These are phyloP conservation scores for Penicillium hesseltinei DNA, from an alignment of 2,329 filamentous ascomycete species.

Conservation along the genomic window DNA sequence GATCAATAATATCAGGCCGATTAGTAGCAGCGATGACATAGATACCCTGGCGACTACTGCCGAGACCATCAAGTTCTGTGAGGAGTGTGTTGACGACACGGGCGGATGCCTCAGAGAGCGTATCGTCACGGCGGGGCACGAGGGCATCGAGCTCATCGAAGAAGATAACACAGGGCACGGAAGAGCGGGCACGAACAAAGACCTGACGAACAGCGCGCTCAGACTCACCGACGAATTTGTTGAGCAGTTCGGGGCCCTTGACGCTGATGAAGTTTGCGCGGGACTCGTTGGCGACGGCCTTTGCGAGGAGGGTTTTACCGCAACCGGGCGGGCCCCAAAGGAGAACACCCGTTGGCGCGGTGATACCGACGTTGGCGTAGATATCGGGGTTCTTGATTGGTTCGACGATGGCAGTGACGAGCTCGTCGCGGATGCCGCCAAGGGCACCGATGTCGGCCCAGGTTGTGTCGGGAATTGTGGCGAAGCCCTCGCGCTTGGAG, in stretches of 20 bases:
- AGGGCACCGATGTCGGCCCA: constrained; percentile 92
- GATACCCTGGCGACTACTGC: constrained; percentile 72
- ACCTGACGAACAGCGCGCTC: constrained; percentile 91
- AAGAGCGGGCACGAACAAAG: constrained; percentile 81
- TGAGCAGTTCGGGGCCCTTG: constrained; percentile 91
- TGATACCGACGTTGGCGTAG: constrained; percentile 75
- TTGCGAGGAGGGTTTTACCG: constrained; percentile 93
- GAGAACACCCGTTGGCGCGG: constrained; percentile 78
- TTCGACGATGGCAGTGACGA: constrained; percentile 81
- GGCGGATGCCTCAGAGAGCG: constrained; percentile 75
- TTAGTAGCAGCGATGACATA: constrained; percentile 96
- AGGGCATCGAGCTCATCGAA: constrained; percentile 97
- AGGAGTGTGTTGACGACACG: constrained; percentile 93
- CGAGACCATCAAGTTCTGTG: constrained; percentile 86
- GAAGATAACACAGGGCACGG: constrained; percentile 90
- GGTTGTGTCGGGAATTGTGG: constrained; percentile 86
- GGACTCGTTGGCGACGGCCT: constrained; percentile 92
- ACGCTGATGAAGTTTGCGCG: constrained; percentile 98
- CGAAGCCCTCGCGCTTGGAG: constrained; percentile 89
- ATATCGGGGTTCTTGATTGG: constrained; percentile 80
- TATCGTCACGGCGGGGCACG: constrained; percentile 77
- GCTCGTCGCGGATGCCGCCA: constrained; percentile 71
- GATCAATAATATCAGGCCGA: constrained; percentile 92
- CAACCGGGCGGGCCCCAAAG: constrained; percentile 97
- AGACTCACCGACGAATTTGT: constrained; percentile 96